Evolutionary conservation across 352 stramenopile species (phyloP).

Genomic region (Phytophthora pini): DNA sequence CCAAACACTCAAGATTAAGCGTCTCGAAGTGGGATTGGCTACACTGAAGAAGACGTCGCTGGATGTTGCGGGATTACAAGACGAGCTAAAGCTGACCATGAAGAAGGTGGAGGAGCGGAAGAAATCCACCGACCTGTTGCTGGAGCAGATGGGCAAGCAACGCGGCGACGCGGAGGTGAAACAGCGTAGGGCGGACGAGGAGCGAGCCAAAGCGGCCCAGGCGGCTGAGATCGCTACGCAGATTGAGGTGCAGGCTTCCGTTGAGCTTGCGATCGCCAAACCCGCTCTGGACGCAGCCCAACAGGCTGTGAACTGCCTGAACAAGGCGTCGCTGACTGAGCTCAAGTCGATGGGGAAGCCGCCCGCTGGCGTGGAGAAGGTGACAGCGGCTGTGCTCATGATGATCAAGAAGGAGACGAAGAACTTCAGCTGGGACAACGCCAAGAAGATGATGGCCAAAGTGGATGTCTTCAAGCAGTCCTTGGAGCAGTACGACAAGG

Average conservation of each 20-base stretch:
- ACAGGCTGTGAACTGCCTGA: slow-evolving; percentile 90
- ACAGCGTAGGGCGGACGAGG: slow-evolving; percentile 80
- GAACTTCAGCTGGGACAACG: slow-evolving; percentile 95
- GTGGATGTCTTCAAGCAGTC: slow-evolving; percentile 93
- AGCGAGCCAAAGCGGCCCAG: slow-evolving; percentile 73
- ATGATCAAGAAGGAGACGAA: slow-evolving; percentile 95
- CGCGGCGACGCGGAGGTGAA: slow-evolving; percentile 90
- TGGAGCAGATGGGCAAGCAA: slow-evolving; percentile 92
- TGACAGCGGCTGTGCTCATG: slow-evolving; percentile 91
- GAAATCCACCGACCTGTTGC: slow-evolving; percentile 80
- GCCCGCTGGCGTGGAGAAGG: slow-evolving; percentile 88
- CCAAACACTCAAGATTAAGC: slow-evolving; percentile 69
- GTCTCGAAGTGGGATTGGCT: slow-evolving; percentile 84
- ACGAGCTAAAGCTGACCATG: slow-evolving; percentile 89
- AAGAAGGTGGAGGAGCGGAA: slow-evolving; percentile 93
- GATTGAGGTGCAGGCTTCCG: slow-evolving; percentile 75
- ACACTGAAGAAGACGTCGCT: slow-evolving; percentile 86
- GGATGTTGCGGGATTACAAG: slow-evolving; percentile 82
- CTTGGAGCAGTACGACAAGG: slow-evolving; percentile 91
- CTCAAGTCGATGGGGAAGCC: slow-evolving; percentile 91
- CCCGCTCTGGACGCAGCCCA: slow-evolving; percentile 84
- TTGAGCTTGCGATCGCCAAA: slow-evolving; percentile 82
- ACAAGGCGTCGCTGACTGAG: slow-evolving; percentile 89
- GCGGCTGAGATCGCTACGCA: slow-evolving; percentile 69
- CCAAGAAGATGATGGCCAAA: slow-evolving; percentile 97